Evolutionary conservation across 176 grass and related monocot genomes (phyloP), one percentile per base, ranked within the genome.

Genomic region (Oryza meridionalis): DNA sequence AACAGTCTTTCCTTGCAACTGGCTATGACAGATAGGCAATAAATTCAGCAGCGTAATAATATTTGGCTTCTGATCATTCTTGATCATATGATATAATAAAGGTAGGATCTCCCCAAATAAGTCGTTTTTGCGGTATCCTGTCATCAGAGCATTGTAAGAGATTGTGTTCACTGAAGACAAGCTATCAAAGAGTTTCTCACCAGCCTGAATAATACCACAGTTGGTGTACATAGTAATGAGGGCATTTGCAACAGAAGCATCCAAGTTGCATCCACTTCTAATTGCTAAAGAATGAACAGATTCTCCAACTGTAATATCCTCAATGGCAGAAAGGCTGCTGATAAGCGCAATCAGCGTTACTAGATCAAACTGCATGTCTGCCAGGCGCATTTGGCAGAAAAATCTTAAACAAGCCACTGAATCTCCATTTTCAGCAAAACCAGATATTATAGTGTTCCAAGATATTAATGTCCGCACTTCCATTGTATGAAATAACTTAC

Each of bases 381-480:
- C 77, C 63, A 79, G 81, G n/a, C 84, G 19, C 92, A 94, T 94
- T 63, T 77, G 64, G 42, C 44, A 31, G 82, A 91, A 94, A 13
- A 86, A 51, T 40, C 50, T 64, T 85, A 94, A 15, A 78, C 69
- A 89, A 61, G 81, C 26, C 21, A 84, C 70, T 24, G 45, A 75
- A 25, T 85, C 84, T 84, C 77, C 77, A 11, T 70, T 78, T 72
- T 87, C 90, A 82, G 84, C 84, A 69, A 73, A 89, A 67, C 86
- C 81, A 58, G 84, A 89, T 89, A 94, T 91, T 69, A 94, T 84
- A 59, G 89, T 91, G 85, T 94, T 94, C 92, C 92, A 94, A 71
- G 92, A 94, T 78, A 94, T 87, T 62, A 89, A 72, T 31, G 29
- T 71, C 5, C 63, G 32, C 6, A 50, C 21, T 81, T 79, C 49